Evolutionary conservation across 495 filamentous ascomycete genomes (phyloP).

Genomic region (Alectoria sarmentosa): DNA sequence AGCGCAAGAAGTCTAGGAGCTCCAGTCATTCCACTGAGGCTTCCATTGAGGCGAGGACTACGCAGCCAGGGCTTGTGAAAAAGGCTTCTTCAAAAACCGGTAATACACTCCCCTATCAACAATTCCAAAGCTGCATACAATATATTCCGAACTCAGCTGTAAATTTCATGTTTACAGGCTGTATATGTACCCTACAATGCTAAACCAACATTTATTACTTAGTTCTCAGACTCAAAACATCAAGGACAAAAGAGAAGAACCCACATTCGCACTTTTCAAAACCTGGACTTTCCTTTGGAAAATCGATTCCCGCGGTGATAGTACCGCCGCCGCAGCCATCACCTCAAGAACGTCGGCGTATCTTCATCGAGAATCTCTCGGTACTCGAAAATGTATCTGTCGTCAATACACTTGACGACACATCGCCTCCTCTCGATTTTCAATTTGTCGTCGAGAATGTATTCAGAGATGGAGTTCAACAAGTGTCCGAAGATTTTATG

Average conservation of each 20-base stretch:
- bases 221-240: background rate
- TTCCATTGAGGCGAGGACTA: background rate
- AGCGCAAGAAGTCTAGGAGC: constrained; percentile 17
- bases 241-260: background rate
- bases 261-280: background rate
- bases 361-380: constrained; percentile 15
- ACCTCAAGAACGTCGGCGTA: constrained; percentile 7
- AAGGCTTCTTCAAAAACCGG: background rate
- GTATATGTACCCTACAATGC: background rate
- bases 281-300: background rate
- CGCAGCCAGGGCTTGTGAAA: background rate
- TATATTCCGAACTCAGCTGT: background rate
- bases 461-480: constrained; percentile 33
- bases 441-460: constrained; percentile 40
- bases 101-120: background rate
- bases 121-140: background rate
- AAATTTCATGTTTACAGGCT: background rate
- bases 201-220: background rate
- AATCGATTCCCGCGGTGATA: constrained; percentile 1
- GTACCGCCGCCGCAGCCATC: constrained; percentile 16
- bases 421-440: constrained; percentile 29
- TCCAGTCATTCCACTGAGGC: constrained; percentile 11
- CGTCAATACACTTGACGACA: constrained; percentile 23
- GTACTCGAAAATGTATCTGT: constrained; percentile 15
- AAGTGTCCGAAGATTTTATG: constrained; percentile 34